Base-by-base conservation (phyloP, 2,329 filamentous ascomycete species). In the Ascochyta fabae region DNA sequence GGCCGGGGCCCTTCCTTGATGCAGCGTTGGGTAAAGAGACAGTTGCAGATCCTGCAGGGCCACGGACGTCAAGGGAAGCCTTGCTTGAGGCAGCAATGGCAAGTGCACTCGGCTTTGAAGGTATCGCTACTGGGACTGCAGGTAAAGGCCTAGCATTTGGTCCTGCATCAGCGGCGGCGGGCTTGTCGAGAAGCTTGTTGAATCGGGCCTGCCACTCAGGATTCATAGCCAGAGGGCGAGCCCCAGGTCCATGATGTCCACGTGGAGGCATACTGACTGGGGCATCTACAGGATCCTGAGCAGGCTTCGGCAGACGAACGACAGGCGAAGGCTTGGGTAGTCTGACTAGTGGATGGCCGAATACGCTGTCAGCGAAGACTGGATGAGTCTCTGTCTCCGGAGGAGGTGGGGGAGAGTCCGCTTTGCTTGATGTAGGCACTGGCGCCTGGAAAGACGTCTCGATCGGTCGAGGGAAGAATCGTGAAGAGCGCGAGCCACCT, bases 171-270 rank as follows among this genome's bases (percentile, higher is more conserved):
- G 53, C 41, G 35, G 59, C 55, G 27, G 58, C 16, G 6, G 86
- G 81, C 70, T 89, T 92, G 64, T 87, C 85, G 51, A 88, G 81
- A 40, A 96, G 83, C 41, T 84, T 88, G 74, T 96, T 92, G 73
- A 97, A 92, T 67, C 87, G 87, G 66, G 90, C 88, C 74, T 96
- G 92, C 92, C 92, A 94, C 50, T 83, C 82, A 76, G 80, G 46
- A 35, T 69, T 68, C 57, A 70, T 80, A 74, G 55, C 65, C 61
- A 77, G 70, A 65, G 72, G 67, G 67, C 74, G 71, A 4, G 77
- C 69, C 27, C 74, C 73, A 47, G 75, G 52, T 27, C 62, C 62
- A 34, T 64, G 45, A 22, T 66, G 66, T 34, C 64, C 61, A 27
- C 72, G 67, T 33, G 66, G 53, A 27, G 73, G 75, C 74, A 79